Evolutionary conservation across 2,329 filamentous ascomycete species (phyloP).

Genomic region (Byssoonygena ceratinophila): DNA sequence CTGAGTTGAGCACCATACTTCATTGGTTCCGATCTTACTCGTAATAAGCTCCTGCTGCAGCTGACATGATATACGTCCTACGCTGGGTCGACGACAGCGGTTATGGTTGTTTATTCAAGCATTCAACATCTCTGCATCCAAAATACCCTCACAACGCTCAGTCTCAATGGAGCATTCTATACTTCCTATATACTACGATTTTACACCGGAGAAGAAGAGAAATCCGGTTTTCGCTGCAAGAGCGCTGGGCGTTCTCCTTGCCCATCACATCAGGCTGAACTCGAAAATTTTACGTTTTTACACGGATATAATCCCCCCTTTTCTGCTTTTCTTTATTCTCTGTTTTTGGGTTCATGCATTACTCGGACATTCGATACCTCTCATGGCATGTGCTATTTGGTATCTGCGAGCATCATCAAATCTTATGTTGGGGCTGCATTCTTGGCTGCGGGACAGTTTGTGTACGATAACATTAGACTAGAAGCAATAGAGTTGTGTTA

Average conservation of each 20-base stretch:
- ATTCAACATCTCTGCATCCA: no score
- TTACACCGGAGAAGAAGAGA: neutral
- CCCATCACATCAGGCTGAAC: neutral
- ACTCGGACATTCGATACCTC: conserved; percentile 1
- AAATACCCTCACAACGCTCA: no score
- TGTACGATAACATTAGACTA: neutral
- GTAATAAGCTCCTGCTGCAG: conserved; percentile 1
- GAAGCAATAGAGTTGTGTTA: neutral
- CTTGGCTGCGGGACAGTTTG: conserved; percentile 3
- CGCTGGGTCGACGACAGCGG: neutral
- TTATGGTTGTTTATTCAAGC: no score
- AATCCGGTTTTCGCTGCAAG: neutral
- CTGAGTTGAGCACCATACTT: conserved; percentile 43
- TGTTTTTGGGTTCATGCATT: neutral
- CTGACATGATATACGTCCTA: neutral
- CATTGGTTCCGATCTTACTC: conserved; percentile 34
- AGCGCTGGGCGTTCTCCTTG: neutral
- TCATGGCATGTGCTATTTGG: neutral
- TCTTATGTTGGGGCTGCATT: neutral
- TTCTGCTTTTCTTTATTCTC: neutral
- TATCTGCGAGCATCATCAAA: conserved; percentile 2
- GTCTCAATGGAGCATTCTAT: no score
- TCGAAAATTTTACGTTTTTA: neutral
- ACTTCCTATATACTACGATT: neutral
- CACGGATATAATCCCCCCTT: neutral